Percentiles rank a stretch among this genome's conserved stretches.
Evolutionary conservation across 176 grass and related monocot species (phyloP).

Genomic region (Juncus effusus): DNA sequence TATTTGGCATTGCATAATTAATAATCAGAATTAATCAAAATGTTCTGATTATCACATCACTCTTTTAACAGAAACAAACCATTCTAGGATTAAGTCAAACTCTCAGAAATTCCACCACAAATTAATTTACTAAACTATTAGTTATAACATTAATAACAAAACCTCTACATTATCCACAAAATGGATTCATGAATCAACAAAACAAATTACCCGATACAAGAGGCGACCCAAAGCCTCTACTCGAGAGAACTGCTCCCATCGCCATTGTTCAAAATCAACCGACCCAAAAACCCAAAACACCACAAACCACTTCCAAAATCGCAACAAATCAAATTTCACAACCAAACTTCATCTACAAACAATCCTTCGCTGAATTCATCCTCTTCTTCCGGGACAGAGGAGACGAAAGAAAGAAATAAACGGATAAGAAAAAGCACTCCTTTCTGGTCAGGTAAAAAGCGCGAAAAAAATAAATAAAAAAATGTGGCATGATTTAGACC

Average conservation of each 20-base stretch:
- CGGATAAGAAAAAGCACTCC: slow-evolving; percentile 6
- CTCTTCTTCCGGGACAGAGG: slow-evolving; percentile 10
- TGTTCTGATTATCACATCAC: too few species aligned
- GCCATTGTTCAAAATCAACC: slow-evolving; percentile 37
- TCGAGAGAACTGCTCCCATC: slow-evolving; percentile 49
- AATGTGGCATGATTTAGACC: not conserved
- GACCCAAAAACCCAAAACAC: not conserved
- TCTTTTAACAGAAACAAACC: too few species aligned
- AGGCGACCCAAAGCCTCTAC: slow-evolving; percentile 43
- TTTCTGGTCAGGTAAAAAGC: not conserved
- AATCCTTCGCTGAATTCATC: slow-evolving; percentile 2
- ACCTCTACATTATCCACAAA: not conserved
- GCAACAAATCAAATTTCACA: slow-evolving; percentile 10
- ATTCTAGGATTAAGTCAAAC: too few species aligned
- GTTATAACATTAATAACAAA: too few species aligned
- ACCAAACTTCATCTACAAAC: not conserved
- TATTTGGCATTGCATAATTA: too few species aligned
- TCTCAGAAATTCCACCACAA: too few species aligned
- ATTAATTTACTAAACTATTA: too few species aligned
- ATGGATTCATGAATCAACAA: not conserved
- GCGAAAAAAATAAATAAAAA: not conserved
- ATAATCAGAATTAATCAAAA: too few species aligned
- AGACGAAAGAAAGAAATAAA: not conserved
- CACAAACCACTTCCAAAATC: not conserved
- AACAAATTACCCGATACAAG: slow-evolving; percentile 34